These are phyloP conservation scores for Candida alai DNA, from an alignment of 805 yeast species.

Conservation along the genomic window DNA sequence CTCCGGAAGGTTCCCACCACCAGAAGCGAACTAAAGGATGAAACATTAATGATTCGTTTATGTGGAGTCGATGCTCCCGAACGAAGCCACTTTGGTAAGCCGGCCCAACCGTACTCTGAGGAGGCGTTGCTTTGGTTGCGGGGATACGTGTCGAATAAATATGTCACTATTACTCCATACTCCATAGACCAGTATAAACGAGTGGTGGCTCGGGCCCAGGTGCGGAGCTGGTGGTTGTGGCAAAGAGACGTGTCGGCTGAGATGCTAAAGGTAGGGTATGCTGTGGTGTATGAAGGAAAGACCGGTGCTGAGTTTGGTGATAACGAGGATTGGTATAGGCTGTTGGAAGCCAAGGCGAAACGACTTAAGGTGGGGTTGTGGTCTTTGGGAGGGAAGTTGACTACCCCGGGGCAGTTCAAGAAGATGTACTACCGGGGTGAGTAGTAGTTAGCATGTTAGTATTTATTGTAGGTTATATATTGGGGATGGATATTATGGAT, in stretches of 20 bases:
- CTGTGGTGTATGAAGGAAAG: constrained; percentile 82
- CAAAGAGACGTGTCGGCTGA: constrained; percentile 79
- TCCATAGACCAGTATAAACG: constrained; percentile 85
- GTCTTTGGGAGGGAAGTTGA: constrained; percentile 47
- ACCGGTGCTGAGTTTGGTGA: constrained; percentile 84
- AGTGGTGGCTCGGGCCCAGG: constrained; percentile 76
- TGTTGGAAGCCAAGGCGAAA: constrained; percentile 60
- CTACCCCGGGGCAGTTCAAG: constrained; percentile 81
- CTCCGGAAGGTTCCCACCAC: constrained; percentile 59
- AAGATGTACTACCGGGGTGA: constrained; percentile 27
- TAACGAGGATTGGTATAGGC: constrained; percentile 54
- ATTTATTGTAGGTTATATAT: neutral
- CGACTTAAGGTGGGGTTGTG: constrained; percentile 62
- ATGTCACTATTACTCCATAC: constrained; percentile 73
- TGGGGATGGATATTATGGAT: neutral
- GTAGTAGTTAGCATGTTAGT: constrained; percentile 2
- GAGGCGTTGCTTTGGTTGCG: constrained; percentile 83
- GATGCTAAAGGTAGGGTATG: constrained; percentile 81
- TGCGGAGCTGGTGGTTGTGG: constrained; percentile 53
- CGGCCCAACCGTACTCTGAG: constrained; percentile 82
- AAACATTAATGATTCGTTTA: constrained; percentile 76
- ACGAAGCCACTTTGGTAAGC: constrained; percentile 88
- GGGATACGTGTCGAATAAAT: constrained; percentile 57
- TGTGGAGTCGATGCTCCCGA: constrained; percentile 98
- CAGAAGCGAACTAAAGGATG: constrained; percentile 46